These are phyloP conservation scores for Amanita phalloides DNA, from an alignment of 768 basidiomycete genomes.

Conservation along the genomic window DNA sequence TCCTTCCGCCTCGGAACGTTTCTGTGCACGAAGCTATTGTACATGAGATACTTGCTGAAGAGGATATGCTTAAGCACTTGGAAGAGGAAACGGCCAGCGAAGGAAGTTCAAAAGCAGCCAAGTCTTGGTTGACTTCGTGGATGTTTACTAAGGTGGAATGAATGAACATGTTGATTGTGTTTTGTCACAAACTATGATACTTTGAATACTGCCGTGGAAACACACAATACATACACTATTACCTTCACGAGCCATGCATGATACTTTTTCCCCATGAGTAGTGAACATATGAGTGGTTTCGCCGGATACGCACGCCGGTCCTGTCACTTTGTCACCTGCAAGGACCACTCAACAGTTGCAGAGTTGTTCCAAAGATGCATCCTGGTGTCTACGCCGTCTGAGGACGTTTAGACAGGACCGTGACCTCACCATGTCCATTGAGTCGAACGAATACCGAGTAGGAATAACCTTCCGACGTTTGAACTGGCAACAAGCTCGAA, in stretches of 20 bases:
- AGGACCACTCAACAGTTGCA: too few species aligned
- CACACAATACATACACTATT: background rate
- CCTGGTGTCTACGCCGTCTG: too few species aligned
- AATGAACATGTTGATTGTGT: constrained; percentile 4
- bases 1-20: constrained; percentile 25
- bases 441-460: too few species aligned
- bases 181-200: background rate
- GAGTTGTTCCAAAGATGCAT: too few species aligned
- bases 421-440: too few species aligned
- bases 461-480: too few species aligned
- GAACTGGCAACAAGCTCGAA: too few species aligned
- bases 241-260: background rate
- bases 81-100: constrained; percentile 46
- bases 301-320: too few species aligned
- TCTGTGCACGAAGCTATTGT: constrained; percentile 54
- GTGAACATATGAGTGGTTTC: too few species aligned
- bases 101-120: constrained; percentile 29
- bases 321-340: too few species aligned
- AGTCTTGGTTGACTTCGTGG: constrained; percentile 59
- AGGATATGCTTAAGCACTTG: constrained; percentile 40
- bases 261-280: background rate
- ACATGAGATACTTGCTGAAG: constrained; percentile 62
- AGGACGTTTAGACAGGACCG: too few species aligned
- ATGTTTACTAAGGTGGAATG: constrained; percentile 38
- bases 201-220: background rate